phyloP scores from a whole-genome alignment of 768 basidiomycete species.

The Suillus spraguei region DNA sequence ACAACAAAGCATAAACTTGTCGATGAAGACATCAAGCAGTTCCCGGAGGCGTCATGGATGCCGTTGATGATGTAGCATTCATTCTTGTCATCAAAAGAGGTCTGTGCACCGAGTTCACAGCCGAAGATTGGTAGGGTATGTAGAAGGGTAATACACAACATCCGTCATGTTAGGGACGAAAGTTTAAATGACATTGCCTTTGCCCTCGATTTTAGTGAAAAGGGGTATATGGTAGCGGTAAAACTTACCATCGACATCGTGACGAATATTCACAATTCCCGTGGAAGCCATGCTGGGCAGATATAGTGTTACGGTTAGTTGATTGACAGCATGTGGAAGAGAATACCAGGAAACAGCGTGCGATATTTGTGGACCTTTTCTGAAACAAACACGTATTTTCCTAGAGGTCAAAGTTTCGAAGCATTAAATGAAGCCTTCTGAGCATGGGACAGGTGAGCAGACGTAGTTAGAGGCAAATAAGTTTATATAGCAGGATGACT shows the following conservation, averaged over 20 bases:
- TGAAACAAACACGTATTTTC: slow-evolving; percentile 58
- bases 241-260: slow-evolving; percentile 95
- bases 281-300: slow-evolving; percentile 78
- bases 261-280: slow-evolving; percentile 89
- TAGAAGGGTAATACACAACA: slow-evolving; percentile 91
- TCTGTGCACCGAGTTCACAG: slow-evolving; percentile 96
- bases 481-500: too few species aligned
- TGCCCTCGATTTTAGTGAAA: slow-evolving; percentile 95
- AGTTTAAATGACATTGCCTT: slow-evolving; percentile 99
- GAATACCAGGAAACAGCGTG: slow-evolving; percentile 32
- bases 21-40: slow-evolving; percentile 95
- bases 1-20: slow-evolving; percentile 96
- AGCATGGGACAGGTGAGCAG: slow-evolving; percentile 25
- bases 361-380: slow-evolving; percentile 55
- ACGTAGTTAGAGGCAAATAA: too few species aligned
- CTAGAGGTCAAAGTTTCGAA: slow-evolving; percentile 87
- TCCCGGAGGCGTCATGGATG: slow-evolving; percentile 92
- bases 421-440: slow-evolving; percentile 62
- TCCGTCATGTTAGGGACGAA: slow-evolving; percentile 99
- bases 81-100: slow-evolving; percentile 93
- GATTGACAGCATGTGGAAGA: slow-evolving; percentile 4
- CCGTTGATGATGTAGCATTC: slow-evolving; percentile 99
- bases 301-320: slow-evolving; percentile 32
- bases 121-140: slow-evolving; percentile 99
- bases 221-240: slow-evolving; percentile 98